These are phyloP conservation scores for Calonectria pseudoreteaudii DNA, from an alignment of 2,329 filamentous ascomycete genomes.

Conservation along the genomic window DNA sequence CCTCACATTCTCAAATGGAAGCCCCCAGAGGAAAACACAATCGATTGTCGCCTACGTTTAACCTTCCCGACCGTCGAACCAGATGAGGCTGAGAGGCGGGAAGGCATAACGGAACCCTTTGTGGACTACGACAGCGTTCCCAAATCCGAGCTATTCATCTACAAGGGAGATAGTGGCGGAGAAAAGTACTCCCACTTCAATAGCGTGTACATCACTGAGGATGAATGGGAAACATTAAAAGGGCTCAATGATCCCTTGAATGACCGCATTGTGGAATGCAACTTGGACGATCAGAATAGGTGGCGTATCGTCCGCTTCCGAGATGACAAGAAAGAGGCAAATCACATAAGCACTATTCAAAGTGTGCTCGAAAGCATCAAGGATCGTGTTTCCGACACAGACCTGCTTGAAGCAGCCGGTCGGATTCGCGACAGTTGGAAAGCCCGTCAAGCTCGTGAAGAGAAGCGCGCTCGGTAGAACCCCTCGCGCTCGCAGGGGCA, in stretches of 20 bases:
- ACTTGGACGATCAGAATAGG: constrained; percentile 76
- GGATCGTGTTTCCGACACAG: constrained; percentile 85
- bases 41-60: constrained; percentile 88
- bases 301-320: constrained; percentile 93
- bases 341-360: constrained; percentile 85
- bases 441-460: constrained; percentile 58
- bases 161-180: constrained; percentile 67
- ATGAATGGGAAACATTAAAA: constrained; percentile 90
- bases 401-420: constrained; percentile 77
- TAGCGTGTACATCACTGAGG: constrained; percentile 75
- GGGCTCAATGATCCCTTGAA: constrained; percentile 79
- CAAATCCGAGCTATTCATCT: constrained; percentile 77
- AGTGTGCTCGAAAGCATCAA: constrained; percentile 92
- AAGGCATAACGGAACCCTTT: constrained; percentile 72
- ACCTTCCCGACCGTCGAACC: constrained; percentile 80
- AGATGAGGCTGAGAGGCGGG: constrained; percentile 74
- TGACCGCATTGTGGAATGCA: constrained; percentile 91
- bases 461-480: constrained; percentile 33
- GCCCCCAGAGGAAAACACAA: constrained; percentile 91
- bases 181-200: constrained; percentile 74
- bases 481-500: background rate
- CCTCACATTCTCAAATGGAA: constrained; percentile 98
- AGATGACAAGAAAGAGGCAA: constrained; percentile 92
- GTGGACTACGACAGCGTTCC: constrained; percentile 86
- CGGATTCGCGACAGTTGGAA: constrained; percentile 88